Base-by-base conservation (phyloP, 768 basidiomycete species). In the Botryobasidium botryosum region DNA sequence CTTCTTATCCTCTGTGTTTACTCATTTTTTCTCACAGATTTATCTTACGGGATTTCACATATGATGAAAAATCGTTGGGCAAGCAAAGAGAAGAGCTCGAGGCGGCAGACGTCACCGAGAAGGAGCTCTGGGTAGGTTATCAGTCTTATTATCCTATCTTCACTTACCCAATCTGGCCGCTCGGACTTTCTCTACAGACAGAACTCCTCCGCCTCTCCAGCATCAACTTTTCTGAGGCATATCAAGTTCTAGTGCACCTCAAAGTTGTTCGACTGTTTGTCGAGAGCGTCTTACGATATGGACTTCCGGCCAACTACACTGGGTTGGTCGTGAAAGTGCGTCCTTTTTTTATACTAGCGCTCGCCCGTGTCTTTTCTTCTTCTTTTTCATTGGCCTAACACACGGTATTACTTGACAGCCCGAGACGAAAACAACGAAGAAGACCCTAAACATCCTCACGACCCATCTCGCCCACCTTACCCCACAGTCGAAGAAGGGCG, bases 211-310 rank as follows among this genome's bases (percentile, higher is more conserved):
- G 84, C 53, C 60, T 97, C 29, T 78, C 91, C 29, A 71, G 94
- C 44, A 94, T 86, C 43, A 96, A 92, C 62, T 99, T 97, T 60
- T 91, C 90, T 1, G 94, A 99, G 64, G 78, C 90, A 4, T 88
- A 90, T 64, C 86, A 97, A 59, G 68, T 92, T 43, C 69, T 96
- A 17, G 84, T 91, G 0, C 94, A 97, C 56, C 68, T 97, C 53
- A 97, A 97, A 62, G 71, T 92, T 40, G 62, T 94, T 13, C 78
- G 87, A 7, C 66, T 94, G 13, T 97, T 91, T 55, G 78, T 92
- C 18, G 94, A 99, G 64, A 90, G 86, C 46, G 91, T 96, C 17
- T 69, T 99, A 35, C 72, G 92, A 53, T 97, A 96, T 59, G 94
- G 94, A 43, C 67, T 96, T 7, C 94, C 94, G 3, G 86, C 91